These are phyloP conservation scores for Gossypium herbaceum DNA, from an alignment of 345 rosid genomes.

Conservation along the genomic window DNA sequence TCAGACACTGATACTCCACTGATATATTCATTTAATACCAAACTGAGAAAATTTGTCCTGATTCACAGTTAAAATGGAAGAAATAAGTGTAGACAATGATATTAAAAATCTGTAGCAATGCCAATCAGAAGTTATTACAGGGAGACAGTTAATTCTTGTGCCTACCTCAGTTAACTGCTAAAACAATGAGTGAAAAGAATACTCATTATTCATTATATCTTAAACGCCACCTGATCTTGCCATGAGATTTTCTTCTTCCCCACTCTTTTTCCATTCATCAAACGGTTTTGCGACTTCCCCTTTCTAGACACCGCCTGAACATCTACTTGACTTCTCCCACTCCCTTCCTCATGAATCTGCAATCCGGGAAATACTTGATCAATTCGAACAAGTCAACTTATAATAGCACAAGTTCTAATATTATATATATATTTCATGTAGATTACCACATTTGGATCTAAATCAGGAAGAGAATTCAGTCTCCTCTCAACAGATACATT, in stretches of 20 bases:
- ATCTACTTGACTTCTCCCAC: conserved; percentile 8
- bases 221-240: conserved; percentile 32
- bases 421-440: neutral
- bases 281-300: conserved; percentile 11
- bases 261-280: conserved; percentile 19
- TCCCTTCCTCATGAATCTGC: conserved; percentile 17
- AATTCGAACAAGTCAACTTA: neutral
- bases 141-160: neutral
- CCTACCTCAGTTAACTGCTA: neutral
- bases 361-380: neutral
- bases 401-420: neutral
- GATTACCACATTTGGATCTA: conserved; percentile 19
- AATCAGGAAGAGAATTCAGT: neutral
- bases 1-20: neutral
- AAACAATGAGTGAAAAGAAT: neutral
- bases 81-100: neutral
- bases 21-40: conserved; percentile 8
- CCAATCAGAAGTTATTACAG: neutral
- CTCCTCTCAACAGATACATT: conserved; percentile 13
- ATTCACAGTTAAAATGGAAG: conserved; percentile 11
- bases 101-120: neutral
- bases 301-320: conserved; percentile 7
- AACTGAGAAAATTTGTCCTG: conserved; percentile 7
- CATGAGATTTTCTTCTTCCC: conserved; percentile 37
- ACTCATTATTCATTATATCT: conserved; percentile 8